These are phyloP conservation scores for Phytophthora idaei DNA, from an alignment of 352 stramenopile genomes.

Conservation along the genomic window DNA sequence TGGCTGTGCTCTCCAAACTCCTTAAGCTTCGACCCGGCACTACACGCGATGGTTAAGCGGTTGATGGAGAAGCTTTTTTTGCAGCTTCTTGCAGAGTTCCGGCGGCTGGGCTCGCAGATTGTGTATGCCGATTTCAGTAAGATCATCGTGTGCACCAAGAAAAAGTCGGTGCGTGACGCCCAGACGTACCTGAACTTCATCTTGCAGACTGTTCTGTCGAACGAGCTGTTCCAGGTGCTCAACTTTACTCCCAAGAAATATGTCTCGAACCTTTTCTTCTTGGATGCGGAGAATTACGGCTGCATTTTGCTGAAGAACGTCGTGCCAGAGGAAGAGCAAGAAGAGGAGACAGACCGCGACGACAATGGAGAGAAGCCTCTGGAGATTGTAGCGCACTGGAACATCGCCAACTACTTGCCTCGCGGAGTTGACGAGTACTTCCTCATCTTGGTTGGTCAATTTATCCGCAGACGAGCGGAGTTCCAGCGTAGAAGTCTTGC, in stretches of 20 bases:
- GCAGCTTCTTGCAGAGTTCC: conserved; percentile 94
- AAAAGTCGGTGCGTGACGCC: conserved; percentile 80
- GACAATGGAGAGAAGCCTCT: conserved; percentile 40
- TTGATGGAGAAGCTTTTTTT: conserved; percentile 96
- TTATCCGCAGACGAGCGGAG: conserved; percentile 79
- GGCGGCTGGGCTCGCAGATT: conserved; percentile 93
- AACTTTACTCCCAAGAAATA: conserved; percentile 81
- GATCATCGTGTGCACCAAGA: conserved; percentile 74
- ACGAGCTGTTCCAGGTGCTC: conserved; percentile 86
- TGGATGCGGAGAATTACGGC: conserved; percentile 97
- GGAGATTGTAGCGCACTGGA: conserved; percentile 89
- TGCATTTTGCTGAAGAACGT: conserved; percentile 83
- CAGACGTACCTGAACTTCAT: conserved; percentile 96
- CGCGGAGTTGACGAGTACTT: conserved; percentile 88
- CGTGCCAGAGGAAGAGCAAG: conserved; percentile 30
- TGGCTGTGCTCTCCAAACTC: conserved; percentile 93
- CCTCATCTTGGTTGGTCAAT: conserved; percentile 87
- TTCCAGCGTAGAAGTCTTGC: conserved; percentile 41
- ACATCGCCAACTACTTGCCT: conserved; percentile 88
- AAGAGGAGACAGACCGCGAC: conserved; percentile 31
- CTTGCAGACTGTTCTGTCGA: conserved; percentile 89
- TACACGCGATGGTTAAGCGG: conserved; percentile 94
- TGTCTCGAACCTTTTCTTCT: conserved; percentile 93
- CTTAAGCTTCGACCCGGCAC: conserved; percentile 93
- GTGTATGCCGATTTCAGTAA: conserved; percentile 90